Evolutionary conservation across 192 early-diverging fungal species (phyloP), one percentile per base, ranked within the genome.

Genomic region (Phycomyces blakesleeanus): DNA sequence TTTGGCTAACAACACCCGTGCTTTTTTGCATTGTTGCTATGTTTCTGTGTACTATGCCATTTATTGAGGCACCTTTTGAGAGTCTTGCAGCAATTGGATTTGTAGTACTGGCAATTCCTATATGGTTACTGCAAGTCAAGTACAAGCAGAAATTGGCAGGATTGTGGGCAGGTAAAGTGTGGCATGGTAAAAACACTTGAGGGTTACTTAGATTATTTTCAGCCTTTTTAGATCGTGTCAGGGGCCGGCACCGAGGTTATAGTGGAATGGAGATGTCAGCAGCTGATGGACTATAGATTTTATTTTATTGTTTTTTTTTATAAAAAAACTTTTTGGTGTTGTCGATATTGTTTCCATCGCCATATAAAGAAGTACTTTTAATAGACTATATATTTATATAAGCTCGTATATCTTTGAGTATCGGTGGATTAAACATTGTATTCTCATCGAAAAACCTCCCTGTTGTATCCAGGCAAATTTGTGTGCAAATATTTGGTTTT

Each of bases 1-100:
- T 91, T 6, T 90, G 86, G 87, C 67, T 83, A 8, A 72, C 71
- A 18, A 83, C 87, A 1, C 89, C 91, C 0, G 62, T 89, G 8
- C 38, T 87, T 29, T 93, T 93, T 64, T 81, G 83, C 15, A 64
- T 74, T 40, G 62, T 85, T 11, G 78, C 82, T 1, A 51, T 85
- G 16, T 87, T 88, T 47, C 68, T 93, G 25, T 72, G 90, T 29
- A 44, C 77, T 8, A 85, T 81, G 70, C 83, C 83, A n/a, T 85
- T 85, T 75, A 59, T 77, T 0, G 65, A 67, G 5, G 81, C 81
- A 49, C 83, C 83, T 11, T 68, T 79, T 16, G 77, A 82, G 49
- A 81, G 79, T 44, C 65, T 69, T 21, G 57, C 77, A 16, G 70
- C 81, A 0, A 58, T 85, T 60, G 76, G 78, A 11, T 78, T 81